Evolutionary conservation across 495 filamentous ascomycete genomes (phyloP).

Genomic region (Xylaria palmicola): DNA sequence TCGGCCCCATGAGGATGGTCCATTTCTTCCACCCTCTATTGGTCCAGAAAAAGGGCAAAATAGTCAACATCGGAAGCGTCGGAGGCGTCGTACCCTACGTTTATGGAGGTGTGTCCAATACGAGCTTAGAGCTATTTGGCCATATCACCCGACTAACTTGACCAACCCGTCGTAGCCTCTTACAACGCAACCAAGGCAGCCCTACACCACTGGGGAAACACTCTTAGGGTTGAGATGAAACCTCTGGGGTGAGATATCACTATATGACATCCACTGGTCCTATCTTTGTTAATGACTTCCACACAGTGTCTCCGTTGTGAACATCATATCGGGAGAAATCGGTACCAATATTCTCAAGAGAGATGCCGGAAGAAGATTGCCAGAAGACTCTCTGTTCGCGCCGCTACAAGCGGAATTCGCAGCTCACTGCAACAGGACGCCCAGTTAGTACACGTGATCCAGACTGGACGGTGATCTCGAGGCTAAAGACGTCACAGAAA

Average conservation of each 20-base stretch:
- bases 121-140: no score
- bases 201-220: slow-evolving; percentile 32
- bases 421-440: slow-evolving; percentile 5
- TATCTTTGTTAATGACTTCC: not conserved
- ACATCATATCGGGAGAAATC: slow-evolving; percentile 37
- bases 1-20: slow-evolving; percentile 38
- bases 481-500: slow-evolving; percentile 7
- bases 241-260: slow-evolving; percentile 24
- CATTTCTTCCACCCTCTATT: slow-evolving; percentile 31
- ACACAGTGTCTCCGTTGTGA: slow-evolving; percentile 4
- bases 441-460: no score
- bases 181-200: slow-evolving; percentile 39
- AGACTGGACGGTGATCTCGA: no score
- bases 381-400: slow-evolving; percentile 16
- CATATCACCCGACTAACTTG: no score
- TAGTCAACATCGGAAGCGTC: slow-evolving; percentile 36
- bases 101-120: slow-evolving; percentile 22
- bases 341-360: slow-evolving; percentile 35
- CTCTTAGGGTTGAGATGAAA: slow-evolving; percentile 33
- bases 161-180: no score
- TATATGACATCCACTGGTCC: not conserved
- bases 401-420: slow-evolving; percentile 8
- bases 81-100: slow-evolving; percentile 34
- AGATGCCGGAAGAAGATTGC: slow-evolving; percentile 21
- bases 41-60: slow-evolving; percentile 17